Evolutionary conservation across 1,139 yeast species (phyloP).

Genomic region (Debaryomycetaceae sp.): DNA sequence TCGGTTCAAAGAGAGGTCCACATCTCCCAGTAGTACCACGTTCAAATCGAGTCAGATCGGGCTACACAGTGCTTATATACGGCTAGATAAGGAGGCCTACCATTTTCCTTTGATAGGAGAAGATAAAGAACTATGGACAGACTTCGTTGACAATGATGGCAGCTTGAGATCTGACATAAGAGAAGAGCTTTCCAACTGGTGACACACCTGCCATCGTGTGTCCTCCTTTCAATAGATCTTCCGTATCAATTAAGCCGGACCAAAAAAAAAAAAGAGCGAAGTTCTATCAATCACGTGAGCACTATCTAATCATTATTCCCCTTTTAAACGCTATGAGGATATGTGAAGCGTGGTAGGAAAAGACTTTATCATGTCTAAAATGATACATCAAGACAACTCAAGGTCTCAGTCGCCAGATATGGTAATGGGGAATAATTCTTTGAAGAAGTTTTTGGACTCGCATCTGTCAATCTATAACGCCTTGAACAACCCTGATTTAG

Average conservation of each 20-base stretch:
- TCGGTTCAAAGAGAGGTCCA: constrained; percentile 11
- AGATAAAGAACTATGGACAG: constrained; percentile 19
- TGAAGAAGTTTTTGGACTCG: constrained; percentile 26
- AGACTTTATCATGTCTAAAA: constrained; percentile 1
- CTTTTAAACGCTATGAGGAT: not conserved
- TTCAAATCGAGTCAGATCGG: constrained; percentile 22
- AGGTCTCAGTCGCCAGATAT: constrained; percentile 2
- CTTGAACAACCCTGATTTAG: constrained; percentile 42
- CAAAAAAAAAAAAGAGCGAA: not conserved
- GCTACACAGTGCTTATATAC: constrained; percentile 18
- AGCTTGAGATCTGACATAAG: constrained; percentile 1
- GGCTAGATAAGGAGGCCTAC: constrained; percentile 10
- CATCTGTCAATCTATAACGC: constrained; percentile 41
- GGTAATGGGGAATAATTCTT: constrained; percentile 3
- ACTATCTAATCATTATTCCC: not conserved
- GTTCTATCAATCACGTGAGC: not conserved
- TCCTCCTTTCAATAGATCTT: too few relatives aligned
- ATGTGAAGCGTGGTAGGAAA: not conserved
- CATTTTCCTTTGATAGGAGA: constrained; percentile 10
- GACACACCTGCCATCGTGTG: too few relatives aligned
- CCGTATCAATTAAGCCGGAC: too few relatives aligned
- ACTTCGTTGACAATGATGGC: constrained; percentile 9
- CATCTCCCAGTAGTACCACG: constrained; percentile 11
- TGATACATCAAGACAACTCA: not conserved
- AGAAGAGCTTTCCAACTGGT: constrained; percentile 1